Percentiles rank a stretch among this genome's conserved stretches.
These are phyloP conservation scores for Ceratocystis cubensis DNA, from an alignment of 2,329 filamentous ascomycete genomes.

Conservation along the genomic window DNA sequence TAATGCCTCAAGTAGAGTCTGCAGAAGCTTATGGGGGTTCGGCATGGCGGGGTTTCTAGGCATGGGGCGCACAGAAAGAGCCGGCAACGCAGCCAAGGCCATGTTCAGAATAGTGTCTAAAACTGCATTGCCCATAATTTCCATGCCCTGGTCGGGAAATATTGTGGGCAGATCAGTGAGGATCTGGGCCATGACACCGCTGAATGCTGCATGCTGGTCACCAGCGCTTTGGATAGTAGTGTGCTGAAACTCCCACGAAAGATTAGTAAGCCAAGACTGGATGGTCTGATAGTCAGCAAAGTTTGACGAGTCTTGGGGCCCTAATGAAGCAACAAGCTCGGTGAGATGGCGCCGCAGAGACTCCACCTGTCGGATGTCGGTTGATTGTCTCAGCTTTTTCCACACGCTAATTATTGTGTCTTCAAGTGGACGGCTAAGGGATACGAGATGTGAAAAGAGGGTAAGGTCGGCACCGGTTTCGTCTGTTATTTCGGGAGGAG, in stretches of 20 bases:
- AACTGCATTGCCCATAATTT: constrained; percentile 61
- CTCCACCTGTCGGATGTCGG: constrained; percentile 54
- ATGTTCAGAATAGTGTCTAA: constrained; percentile 59
- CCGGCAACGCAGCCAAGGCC: constrained; percentile 35
- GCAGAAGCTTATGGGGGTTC: constrained; percentile 57
- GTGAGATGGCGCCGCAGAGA: constrained; percentile 29
- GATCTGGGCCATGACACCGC: constrained; percentile 28
- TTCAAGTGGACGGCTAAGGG: constrained; percentile 47
- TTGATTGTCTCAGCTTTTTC: constrained; percentile 47
- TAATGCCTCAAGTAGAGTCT: constrained; percentile 54
- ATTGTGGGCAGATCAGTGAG: constrained; percentile 54
- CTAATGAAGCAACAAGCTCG: constrained; percentile 17
- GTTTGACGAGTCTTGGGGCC: constrained; percentile 28
- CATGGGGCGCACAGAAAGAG: constrained; percentile 49
- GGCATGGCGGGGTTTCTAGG: constrained; percentile 47
- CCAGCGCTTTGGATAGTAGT: constrained; percentile 16
- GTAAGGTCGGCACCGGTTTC: constrained; percentile 18
- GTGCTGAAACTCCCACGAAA: constrained; percentile 40
- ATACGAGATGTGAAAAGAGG: constrained; percentile 39
- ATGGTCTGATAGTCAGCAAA: constrained; percentile 41
- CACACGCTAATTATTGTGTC: constrained; percentile 39
- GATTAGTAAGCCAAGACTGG: constrained; percentile 50
- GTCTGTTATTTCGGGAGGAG: constrained; percentile 24
- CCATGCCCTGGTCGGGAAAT: constrained; percentile 60
- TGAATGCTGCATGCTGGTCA: constrained; percentile 17